Evolutionary conservation across 106 monocot genomes (phyloP), one percentile per base, ranked within the genome.

Genomic region (Triglochin maritima): DNA sequence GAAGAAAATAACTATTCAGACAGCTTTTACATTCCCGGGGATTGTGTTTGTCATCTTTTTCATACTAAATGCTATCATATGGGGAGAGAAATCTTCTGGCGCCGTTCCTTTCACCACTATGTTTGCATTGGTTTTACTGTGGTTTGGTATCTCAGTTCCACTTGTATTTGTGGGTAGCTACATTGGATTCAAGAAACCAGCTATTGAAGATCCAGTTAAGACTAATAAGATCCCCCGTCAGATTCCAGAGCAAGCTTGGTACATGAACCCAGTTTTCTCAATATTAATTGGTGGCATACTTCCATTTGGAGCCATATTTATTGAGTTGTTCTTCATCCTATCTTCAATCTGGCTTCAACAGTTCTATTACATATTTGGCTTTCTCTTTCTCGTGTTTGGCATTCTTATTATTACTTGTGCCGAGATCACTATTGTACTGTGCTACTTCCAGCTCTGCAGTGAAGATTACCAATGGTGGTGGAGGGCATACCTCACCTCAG

Each of bases 401-500:
- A 96, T 96, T 48, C 90, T 96, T 2, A 63, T 96, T 0, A 65
- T 96, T 62, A 96, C 96, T 48, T 96, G 91, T 68, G 88, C 91
- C 0, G 96, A 96, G 81, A 96, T 96, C 71, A 83, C 96, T 0
- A 84, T 96, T 11, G 91, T 96, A 41, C 82, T 96, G 9, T 96
- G 96, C 80, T 96, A 96, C 68, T 96, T 96, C 78, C 96, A 96
- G 78, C 85, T 96, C 2, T 96, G 96, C 79, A 86, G 91, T 47
- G 96, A 96, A 71, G 96, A 96, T 73, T 96, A 96, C 55, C 70
- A 76, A 46, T 96, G 96, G 96, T 96, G 96, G 96, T 96, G 96
- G 96, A 83, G 96, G 56, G 74, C 96, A 2, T 96, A 96, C 58
- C 60, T 96, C 67, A 96, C 96, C 2, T 85, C 96, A 0, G 96